Percentiles rank a stretch among this genome's conserved stretches.
Evolutionary conservation across 140 eudicot species (phyloP).

Genomic region (Cichorium intybus): DNA sequence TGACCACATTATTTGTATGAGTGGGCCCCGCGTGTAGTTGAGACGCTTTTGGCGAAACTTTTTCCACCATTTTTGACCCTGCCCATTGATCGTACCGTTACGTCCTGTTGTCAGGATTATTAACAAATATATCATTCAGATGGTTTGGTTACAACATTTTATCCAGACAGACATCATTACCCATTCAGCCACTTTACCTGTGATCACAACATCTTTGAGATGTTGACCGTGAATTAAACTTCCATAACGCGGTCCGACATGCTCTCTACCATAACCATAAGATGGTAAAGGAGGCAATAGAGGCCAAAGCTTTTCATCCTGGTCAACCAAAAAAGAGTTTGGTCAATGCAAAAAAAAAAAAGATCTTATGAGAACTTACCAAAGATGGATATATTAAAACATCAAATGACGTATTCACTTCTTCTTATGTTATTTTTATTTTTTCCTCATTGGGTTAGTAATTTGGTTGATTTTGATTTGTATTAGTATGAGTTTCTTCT

Average conservation of each 20-base stretch:
- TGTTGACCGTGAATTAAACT: conserved; percentile 97
- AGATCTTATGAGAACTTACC: background rate
- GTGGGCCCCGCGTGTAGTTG: conserved; percentile 94
- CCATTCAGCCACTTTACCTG: no score
- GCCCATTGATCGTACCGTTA: conserved; percentile 96
- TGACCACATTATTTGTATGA: conserved; percentile 94
- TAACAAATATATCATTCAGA: background rate
- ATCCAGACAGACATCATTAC: no score
- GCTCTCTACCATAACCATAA: conserved; percentile 95
- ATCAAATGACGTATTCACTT: background rate
- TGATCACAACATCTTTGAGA: conserved; percentile 87
- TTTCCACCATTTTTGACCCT: conserved; percentile 98
- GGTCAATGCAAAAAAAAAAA: background rate
- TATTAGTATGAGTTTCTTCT: background rate
- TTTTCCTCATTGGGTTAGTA: background rate
- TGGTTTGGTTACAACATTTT: no score
- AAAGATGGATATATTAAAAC: background rate
- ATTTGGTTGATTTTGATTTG: no score
- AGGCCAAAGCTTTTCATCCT: conserved; percentile 91
- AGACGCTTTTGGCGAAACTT: conserved; percentile 72
- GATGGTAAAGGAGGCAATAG: conserved; percentile 98
- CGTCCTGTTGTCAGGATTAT: conserved; percentile 36
- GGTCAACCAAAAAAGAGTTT: conserved; percentile 21
- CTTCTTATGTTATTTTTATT: no score
- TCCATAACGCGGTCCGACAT: conserved; percentile 91